These are phyloP conservation scores for Balakata baccata DNA, from an alignment of 345 rosid species.

Conservation along the genomic window DNA sequence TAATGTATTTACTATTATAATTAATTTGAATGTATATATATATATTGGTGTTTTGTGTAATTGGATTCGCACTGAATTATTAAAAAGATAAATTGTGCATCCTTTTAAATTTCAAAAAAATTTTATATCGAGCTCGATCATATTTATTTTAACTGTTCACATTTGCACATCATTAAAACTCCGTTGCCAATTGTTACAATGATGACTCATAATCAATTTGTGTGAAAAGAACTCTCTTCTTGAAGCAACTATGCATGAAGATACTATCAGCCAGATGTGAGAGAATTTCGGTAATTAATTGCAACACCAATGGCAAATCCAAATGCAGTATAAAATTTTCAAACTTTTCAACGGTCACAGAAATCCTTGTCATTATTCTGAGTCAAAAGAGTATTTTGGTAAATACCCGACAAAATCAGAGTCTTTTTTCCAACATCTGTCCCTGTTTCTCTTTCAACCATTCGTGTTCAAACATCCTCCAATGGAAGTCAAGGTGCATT, in stretches of 20 bases:
- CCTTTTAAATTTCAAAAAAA: too few species aligned
- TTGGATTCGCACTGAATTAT: too few species aligned
- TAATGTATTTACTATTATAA: too few species aligned
- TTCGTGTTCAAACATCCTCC: constrained; percentile 32
- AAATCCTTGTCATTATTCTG: constrained; percentile 22
- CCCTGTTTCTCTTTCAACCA: constrained; percentile 38
- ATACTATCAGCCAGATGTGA: background rate
- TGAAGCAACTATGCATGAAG: background rate
- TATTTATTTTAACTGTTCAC: too few species aligned
- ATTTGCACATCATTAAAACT: constrained; percentile 13
- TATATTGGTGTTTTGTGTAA: too few species aligned
- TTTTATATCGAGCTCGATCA: too few species aligned
- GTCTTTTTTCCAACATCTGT: constrained; percentile 48
- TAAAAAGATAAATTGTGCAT: too few species aligned
- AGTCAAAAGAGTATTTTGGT: constrained; percentile 47
- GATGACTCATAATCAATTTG: background rate
- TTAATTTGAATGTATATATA: too few species aligned
- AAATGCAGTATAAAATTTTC: constrained; percentile 2
- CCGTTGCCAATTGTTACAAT: background rate
- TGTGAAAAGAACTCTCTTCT: background rate
- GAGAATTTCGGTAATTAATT: constrained; percentile 5
- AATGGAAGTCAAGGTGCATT: constrained; percentile 49
- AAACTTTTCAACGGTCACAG: constrained; percentile 48
- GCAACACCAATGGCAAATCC: constrained; percentile 8
- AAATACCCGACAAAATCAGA: constrained; percentile 51